phyloP scores from a whole-genome alignment of 345 rosid species.

The Conringia planisiliqua region DNA sequence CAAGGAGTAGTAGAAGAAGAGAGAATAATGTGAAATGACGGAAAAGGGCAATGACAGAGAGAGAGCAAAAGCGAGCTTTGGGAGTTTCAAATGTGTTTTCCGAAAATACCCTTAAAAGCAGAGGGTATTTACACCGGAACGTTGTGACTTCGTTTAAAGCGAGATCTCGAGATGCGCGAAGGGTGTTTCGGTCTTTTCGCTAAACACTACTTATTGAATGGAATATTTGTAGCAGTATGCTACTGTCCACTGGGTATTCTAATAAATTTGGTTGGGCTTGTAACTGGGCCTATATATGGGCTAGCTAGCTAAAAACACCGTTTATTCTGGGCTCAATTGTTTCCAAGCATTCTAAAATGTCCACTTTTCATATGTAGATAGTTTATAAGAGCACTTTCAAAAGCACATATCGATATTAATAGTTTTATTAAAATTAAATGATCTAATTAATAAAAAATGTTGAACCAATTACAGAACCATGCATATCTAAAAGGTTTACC shows the following conservation, averaged over 20 bases:
- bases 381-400: no score
- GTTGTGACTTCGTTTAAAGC: not conserved
- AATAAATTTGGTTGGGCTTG: not conserved
- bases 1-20: not conserved
- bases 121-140: conserved; percentile 31
- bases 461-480: no score
- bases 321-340: not conserved
- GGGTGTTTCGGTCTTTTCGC: conserved; percentile 6
- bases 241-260: not conserved
- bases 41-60: conserved; percentile 24
- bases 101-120: not conserved
- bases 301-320: not conserved
- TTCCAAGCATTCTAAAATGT: not conserved
- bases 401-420: no score
- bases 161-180: conserved; percentile 33
- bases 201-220: not conserved
- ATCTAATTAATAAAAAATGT: no score
- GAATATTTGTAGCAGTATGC: not conserved
- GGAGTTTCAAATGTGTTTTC: conserved; percentile 19
- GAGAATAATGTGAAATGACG: conserved; percentile 10
- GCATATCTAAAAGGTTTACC: no score
- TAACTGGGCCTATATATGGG: not conserved
- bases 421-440: no score
- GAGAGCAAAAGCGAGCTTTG: conserved; percentile 16
- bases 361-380: not conserved